Percentiles rank a stretch among this genome's conserved stretches.
phyloP scores from a whole-genome alignment of 495 filamentous ascomycete species.

The Daldinia caldariorum region DNA sequence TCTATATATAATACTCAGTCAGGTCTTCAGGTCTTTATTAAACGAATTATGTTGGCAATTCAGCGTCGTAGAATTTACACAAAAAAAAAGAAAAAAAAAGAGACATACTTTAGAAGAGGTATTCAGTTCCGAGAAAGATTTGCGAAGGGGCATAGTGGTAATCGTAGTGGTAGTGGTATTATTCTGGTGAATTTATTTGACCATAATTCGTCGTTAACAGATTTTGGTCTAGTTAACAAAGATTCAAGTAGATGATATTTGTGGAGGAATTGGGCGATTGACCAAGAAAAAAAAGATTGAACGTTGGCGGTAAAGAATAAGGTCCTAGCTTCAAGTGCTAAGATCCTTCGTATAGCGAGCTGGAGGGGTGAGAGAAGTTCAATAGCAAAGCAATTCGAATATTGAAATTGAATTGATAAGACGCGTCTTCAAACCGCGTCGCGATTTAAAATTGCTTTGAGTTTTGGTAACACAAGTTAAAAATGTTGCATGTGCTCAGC shows the following conservation, averaged over 20 bases:
- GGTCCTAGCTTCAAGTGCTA: constrained; percentile 12
- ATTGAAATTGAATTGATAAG: constrained; percentile 11
- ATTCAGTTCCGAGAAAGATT: constrained; percentile 62
- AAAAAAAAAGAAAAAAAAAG: too few relatives aligned
- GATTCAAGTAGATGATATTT: neutral
- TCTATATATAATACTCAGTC: constrained; percentile 38
- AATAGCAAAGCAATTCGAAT: constrained; percentile 28
- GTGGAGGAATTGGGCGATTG: neutral
- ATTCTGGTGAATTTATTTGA: constrained; percentile 14
- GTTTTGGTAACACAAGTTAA: neutral
- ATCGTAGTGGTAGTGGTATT: constrained; percentile 29
- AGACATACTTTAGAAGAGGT: constrained; percentile 42
- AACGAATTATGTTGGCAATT: neutral
- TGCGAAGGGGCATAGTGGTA: constrained; percentile 58
- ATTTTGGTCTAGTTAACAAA: neutral
- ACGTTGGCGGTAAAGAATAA: neutral
- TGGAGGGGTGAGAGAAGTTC: constrained; percentile 11
- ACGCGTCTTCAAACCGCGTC: constrained; percentile 10
- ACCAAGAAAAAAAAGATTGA: neutral
- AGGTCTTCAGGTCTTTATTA: constrained; percentile 24
- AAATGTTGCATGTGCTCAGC: neutral
- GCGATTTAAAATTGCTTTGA: neutral
- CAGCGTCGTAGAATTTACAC: constrained; percentile 4
- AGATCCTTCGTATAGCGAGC: neutral
- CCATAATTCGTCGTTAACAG: constrained; percentile 25